A percentile compares a stretch with the other conserved stretches of the same genome.
phyloP scores from a whole-genome alignment of 306 rosid species.

The Vicia faba region DNA sequence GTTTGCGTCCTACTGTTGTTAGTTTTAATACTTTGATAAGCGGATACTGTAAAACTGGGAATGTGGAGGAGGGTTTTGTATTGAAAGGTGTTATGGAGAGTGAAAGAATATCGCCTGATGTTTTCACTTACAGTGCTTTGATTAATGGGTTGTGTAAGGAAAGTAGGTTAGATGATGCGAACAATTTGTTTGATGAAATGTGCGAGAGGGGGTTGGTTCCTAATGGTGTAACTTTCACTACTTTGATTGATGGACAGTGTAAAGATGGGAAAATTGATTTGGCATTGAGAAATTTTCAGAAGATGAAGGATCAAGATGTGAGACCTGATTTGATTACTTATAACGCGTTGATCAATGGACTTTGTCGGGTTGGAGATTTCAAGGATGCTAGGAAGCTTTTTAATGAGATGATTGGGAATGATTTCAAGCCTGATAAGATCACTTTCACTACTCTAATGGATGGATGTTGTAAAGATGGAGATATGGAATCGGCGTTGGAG shows the following conservation, averaged over 20 bases:
- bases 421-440: constrained; percentile 74
- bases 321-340: constrained; percentile 74
- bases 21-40: constrained; percentile 87
- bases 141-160: constrained; percentile 72
- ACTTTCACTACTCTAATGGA: constrained; percentile 80
- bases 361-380: constrained; percentile 76
- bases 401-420: constrained; percentile 55
- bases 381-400: constrained; percentile 64
- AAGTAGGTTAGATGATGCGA: constrained; percentile 62
- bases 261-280: constrained; percentile 59
- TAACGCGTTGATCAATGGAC: constrained; percentile 75
- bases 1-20: constrained; percentile 64
- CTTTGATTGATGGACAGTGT: constrained; percentile 78
- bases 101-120: constrained; percentile 59
- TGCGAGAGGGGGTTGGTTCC: constrained; percentile 63
- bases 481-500: constrained; percentile 64
- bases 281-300: constrained; percentile 64
- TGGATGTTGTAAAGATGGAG: constrained; percentile 86
- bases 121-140: constrained; percentile 73
- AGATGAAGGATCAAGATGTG: constrained; percentile 58
- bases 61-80: constrained; percentile 59
- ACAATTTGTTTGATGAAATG: constrained; percentile 72
- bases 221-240: constrained; percentile 65
- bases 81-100: constrained; percentile 76
- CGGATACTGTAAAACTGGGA: constrained; percentile 60